Base-by-base conservation (phyloP, 1,139 yeast genomes). In the Pichia sp. region DNA sequence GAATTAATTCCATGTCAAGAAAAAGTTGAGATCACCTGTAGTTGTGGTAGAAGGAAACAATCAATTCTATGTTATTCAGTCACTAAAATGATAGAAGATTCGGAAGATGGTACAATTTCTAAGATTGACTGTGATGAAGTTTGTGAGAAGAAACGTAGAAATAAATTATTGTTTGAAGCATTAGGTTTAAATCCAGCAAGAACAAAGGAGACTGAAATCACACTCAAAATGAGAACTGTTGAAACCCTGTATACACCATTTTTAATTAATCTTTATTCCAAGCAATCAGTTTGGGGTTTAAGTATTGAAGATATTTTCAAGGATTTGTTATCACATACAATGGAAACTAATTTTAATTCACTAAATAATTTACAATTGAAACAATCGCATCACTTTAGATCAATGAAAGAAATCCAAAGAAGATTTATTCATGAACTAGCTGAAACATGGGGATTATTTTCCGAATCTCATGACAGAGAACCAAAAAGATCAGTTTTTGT, bases 391-490 rank as follows among this genome's bases (percentile, higher is more conserved):
- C 83, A 82, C 64, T 87, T 90, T 68, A 82, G 83, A 25, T 84
- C 91, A 18, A 88, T 90, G 95, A 73, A 71, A 49, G 66, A 74
- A 11, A 77, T 82, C 10, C 93, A 88, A 64, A 74, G 96, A 47
- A 74, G 73, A 58, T 88, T 88, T 63, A 70, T 90, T 22, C 93
- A 84, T 61, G 81, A 81, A 53, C 64, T 90, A 45, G 84, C 91
- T 0, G 78, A 74, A 36, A 68, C 79, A 0, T 88, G 74, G 64
- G 73, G 75, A 10, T 63, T 89, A 18, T 81, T 79, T 60, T 74
- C 86, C 0, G 90, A 87, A 62, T 80, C 93, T 1, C 91, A 87
- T 60, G 96, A 88, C 65, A 79, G 79, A 2, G 96, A 88, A 58
- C 96, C 96, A 0, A 75, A 80, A 53, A 69, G 96, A 57, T 79